Evolutionary conservation across 768 basidiomycete genomes (phyloP).

Genomic region (Dentipellis fragilis): DNA sequence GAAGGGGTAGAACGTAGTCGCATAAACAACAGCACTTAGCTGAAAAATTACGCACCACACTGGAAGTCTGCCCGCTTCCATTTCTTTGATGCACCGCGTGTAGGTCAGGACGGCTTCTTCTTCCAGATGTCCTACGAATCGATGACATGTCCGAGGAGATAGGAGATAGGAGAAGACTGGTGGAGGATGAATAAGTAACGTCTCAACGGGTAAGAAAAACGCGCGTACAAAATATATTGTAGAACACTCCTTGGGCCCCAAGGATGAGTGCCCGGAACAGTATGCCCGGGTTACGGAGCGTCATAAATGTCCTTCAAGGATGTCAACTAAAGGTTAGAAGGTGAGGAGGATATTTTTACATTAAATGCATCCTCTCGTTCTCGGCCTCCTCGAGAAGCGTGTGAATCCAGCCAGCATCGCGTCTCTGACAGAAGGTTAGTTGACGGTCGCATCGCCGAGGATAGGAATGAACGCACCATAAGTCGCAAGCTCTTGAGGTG

Average conservation of each 20-base stretch:
- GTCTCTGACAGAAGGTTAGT: conserved; percentile 22
- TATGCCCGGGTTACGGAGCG: conserved; percentile 67
- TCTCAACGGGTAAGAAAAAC: not conserved
- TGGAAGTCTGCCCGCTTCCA: conserved; percentile 74
- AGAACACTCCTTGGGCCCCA: conserved; percentile 87
- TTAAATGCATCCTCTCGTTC: conserved; percentile 94
- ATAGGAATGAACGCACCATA: conserved; percentile 41
- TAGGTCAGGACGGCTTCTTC: conserved; percentile 95
- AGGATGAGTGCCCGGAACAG: conserved; percentile 79
- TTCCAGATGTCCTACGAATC: conserved; percentile 87
- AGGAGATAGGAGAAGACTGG: conserved; percentile 70
- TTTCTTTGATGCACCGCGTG: conserved; percentile 73
- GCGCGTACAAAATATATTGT: conserved; percentile 74
- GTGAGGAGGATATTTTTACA: conserved; percentile 34
- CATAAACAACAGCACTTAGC: too few species aligned
- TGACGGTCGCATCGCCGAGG: conserved; percentile 2
- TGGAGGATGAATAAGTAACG: not conserved
- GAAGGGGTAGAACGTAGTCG: too few species aligned
- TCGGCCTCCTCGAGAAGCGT: conserved; percentile 91
- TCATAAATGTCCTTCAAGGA: conserved; percentile 81
- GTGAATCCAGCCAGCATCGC: conserved; percentile 76
- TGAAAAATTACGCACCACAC: conserved; percentile 39
- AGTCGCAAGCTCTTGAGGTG: conserved; percentile 84
- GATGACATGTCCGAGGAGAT: conserved; percentile 69
- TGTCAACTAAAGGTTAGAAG: conserved; percentile 1